A percentile compares a stretch with the other conserved stretches of the same genome.
Conservation (phyloP, 306 rosid species). For the Castanea mollissima region DNA sequence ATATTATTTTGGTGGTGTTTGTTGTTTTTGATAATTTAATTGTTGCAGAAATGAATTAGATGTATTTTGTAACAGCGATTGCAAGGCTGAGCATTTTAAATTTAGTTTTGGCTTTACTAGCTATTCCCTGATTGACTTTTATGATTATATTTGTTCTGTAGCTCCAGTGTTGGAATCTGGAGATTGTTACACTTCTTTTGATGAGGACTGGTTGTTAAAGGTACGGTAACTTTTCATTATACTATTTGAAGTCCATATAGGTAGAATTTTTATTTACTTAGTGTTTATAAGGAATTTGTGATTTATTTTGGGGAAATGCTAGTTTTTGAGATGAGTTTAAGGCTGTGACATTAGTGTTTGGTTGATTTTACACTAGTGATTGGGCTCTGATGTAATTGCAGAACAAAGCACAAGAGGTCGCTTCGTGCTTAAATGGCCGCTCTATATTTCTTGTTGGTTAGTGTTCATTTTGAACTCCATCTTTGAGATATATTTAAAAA, state of each 20-base stretch:
- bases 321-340: not conserved
- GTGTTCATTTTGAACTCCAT: not conserved
- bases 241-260: not conserved
- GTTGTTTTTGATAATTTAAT: no score
- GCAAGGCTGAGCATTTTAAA: not conserved
- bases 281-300: no score
- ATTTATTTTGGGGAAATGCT: no score
- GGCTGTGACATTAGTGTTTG: not conserved
- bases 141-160: not conserved
- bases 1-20: no score
- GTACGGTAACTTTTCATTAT: not conserved
- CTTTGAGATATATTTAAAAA: not conserved
- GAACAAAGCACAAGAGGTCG: slow-evolving; percentile 11
- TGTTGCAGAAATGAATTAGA: not conserved
- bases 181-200: not conserved
- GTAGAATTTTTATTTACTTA: not conserved
- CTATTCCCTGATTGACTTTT: not conserved
- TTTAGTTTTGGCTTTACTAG: not conserved
- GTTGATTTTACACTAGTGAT: not conserved
- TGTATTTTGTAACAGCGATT: not conserved
- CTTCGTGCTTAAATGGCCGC: slow-evolving; percentile 12
- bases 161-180: not conserved
- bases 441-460: slow-evolving; percentile 5
- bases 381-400: not conserved
- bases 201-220: slow-evolving; percentile 10